phyloP scores from a whole-genome alignment of 1,284 basidiomycete species.

The Exobasidium cylindrosporum region DNA sequence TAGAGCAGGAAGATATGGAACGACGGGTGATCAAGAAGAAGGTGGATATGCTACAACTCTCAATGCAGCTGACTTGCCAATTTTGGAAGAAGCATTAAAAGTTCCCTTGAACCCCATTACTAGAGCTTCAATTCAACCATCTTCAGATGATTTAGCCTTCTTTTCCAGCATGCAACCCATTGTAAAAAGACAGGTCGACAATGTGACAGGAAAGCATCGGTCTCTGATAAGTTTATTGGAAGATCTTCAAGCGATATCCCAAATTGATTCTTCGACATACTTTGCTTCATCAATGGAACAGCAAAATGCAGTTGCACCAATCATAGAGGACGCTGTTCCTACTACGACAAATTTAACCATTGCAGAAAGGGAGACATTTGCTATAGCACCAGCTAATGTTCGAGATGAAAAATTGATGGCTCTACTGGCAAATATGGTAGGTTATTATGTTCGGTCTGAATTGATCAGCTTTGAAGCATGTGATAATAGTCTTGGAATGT shows the following conservation, averaged over 20 bases:
- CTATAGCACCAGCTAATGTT: slow-evolving; percentile 58
- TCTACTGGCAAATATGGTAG: slow-evolving; percentile 56
- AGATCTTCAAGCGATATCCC: slow-evolving; percentile 61
- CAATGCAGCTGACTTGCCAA: slow-evolving; percentile 65
- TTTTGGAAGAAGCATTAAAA: slow-evolving; percentile 61
- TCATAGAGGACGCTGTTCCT: slow-evolving; percentile 56
- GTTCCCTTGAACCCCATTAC: slow-evolving; percentile 59
- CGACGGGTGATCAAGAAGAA: slow-evolving; percentile 58
- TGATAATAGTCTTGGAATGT: slow-evolving; percentile 56
- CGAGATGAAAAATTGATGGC: slow-evolving; percentile 57
- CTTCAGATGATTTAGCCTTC: slow-evolving; percentile 46
- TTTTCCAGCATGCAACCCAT: slow-evolving; percentile 57
- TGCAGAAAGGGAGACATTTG: slow-evolving; percentile 61
- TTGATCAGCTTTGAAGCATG: slow-evolving; percentile 56
- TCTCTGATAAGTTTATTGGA: slow-evolving; percentile 49
- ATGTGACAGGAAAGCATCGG: slow-evolving; percentile 9
- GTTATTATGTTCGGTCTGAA: slow-evolving; percentile 55
- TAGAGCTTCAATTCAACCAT: slow-evolving; percentile 58
- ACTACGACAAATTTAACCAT: slow-evolving; percentile 50
- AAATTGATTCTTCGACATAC: slow-evolving; percentile 60
- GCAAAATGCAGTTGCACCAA: slow-evolving; percentile 54
- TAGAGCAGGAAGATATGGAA: slow-evolving; percentile 85
- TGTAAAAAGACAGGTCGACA: neutral
- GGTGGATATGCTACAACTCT: slow-evolving; percentile 65
- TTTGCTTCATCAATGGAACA: slow-evolving; percentile 55